These are phyloP conservation scores for Penicillium freii DNA, from an alignment of 2,329 filamentous ascomycete genomes.

Conservation along the genomic window DNA sequence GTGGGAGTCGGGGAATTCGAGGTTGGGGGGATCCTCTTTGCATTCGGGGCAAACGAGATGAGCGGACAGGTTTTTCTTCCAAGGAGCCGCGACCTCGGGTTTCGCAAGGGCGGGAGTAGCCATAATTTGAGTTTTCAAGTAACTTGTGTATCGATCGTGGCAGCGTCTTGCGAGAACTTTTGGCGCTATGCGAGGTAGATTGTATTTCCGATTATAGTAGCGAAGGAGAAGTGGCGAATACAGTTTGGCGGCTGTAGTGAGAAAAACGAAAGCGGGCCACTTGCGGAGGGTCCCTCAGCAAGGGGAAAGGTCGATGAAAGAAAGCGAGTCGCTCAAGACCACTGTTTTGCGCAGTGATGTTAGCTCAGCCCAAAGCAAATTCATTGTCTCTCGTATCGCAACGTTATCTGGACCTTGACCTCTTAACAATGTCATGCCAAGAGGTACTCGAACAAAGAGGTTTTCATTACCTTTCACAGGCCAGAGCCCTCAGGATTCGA, in stretches of 20 bases:
- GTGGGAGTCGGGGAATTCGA: conserved; percentile 88
- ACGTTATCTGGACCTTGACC: not conserved
- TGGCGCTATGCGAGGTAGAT: conserved; percentile 42
- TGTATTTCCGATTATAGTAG: conserved; percentile 51
- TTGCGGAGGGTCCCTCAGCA: conserved; percentile 12
- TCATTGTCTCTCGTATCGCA: not conserved
- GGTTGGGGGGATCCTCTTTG: conserved; percentile 83
- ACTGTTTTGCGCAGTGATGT: conserved; percentile 35
- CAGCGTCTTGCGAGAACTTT: conserved; percentile 47
- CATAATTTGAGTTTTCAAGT: conserved; percentile 35
- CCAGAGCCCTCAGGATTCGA: conserved; percentile 10
- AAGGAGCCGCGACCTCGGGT: conserved; percentile 50
- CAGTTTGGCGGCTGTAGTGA: conserved; percentile 57
- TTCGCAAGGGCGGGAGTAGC: conserved; percentile 35
- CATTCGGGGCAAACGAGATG: conserved; percentile 87
- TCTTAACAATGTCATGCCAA: not conserved
- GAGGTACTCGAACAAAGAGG: not conserved
- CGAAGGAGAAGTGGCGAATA: conserved; percentile 70
- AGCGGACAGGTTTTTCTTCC: conserved; percentile 82
- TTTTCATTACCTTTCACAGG: conserved; percentile 38
- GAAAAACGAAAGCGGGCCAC: conserved; percentile 17
- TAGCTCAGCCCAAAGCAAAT: conserved; percentile 25
- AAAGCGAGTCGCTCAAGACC: conserved; percentile 26
- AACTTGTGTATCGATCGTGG: conserved; percentile 34
- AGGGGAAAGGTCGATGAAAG: conserved; percentile 12